Evolutionary conservation across 345 rosid species (phyloP).

Genomic region (Xanthoceras sorbifolium): DNA sequence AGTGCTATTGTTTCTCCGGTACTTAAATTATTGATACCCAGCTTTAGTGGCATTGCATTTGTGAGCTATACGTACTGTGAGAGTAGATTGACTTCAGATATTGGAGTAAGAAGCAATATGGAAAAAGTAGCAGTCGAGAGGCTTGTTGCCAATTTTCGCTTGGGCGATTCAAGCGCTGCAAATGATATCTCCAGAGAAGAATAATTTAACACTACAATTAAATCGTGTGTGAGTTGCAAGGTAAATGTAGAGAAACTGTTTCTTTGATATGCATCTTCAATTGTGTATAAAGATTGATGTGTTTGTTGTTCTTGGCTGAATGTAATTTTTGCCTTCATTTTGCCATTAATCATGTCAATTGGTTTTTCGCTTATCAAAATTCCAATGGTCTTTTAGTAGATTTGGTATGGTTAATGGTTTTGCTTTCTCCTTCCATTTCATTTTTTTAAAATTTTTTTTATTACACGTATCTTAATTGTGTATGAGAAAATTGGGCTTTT

Average conservation of each 20-base stretch:
- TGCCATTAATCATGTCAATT: neutral
- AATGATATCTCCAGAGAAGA: slow-evolving; percentile 4
- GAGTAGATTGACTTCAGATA: slow-evolving; percentile 54
- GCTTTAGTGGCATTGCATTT: slow-evolving; percentile 57
- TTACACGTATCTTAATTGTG: too few relatives aligned
- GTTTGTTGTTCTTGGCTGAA: neutral
- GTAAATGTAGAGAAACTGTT: neutral
- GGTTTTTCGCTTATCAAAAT: too few relatives aligned
- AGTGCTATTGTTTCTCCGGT: slow-evolving; percentile 49
- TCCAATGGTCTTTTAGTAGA: too few relatives aligned
- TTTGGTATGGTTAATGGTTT: too few relatives aligned
- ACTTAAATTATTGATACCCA: slow-evolving; percentile 47
- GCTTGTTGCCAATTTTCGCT: slow-evolving; percentile 33
- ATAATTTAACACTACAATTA: neutral
- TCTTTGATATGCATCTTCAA: neutral
- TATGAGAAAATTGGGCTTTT: too few relatives aligned
- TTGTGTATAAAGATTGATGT: neutral
- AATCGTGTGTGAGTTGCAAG: neutral
- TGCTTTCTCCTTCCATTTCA: too few relatives aligned
- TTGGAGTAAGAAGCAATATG: slow-evolving; percentile 69
- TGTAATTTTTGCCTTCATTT: too few relatives aligned
- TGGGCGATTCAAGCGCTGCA: neutral
- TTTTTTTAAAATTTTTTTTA: too few relatives aligned
- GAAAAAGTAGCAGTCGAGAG: slow-evolving; percentile 46
- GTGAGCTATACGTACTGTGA: slow-evolving; percentile 51